Base-by-base conservation (phyloP, 2,329 filamentous ascomycete species). In the Tricladium varicosporioides region DNA sequence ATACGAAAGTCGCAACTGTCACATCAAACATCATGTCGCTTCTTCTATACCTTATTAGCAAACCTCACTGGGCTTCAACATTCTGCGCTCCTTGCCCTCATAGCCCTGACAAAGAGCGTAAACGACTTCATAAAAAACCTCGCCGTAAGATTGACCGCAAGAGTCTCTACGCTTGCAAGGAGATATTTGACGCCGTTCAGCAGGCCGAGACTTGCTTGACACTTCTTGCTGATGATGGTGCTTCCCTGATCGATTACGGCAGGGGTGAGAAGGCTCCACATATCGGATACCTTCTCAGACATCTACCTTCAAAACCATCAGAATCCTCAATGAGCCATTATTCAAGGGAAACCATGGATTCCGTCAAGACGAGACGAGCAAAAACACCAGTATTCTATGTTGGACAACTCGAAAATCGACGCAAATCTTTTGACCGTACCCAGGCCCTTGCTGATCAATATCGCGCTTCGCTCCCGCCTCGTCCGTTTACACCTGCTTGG, bases 311-410 rank as follows among this genome's bases (percentile, higher is more conserved):
- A 42, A 18, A 42, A 22, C 8, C 33, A n/a, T 48, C 48, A 27
- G 19, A 51, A 14, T 31, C 48, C 33, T 27, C 43, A 10, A 5
- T 32, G 19, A 56, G 57, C 32, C 47, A 58, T 13, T 61, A 61
- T 53, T 58, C 54, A 14, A 58, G 33, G 40, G 16, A n/a, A 15
- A 42, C 36, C 9, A 59, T 53, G 54, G 51, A 40, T 27, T 13
- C 45, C 27, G 40, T 47, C 22, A 55, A 33, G 54, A 57, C 58
- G 36, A 59, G 56, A 14, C 53, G 61, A 54, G 58, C 62, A 15
- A 69, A 69, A 52, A 69, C 67, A 14, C 67, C 67, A 10, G 63
- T 68, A 9, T 63, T 61, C n/a, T 57, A 54, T 5, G 56, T 69
- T 42, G 67, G 67, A 4, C 67, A 69, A 52, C 57, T 68, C 4